Conservation (phyloP, 2,329 filamentous ascomycete genomes). For the Magnaporthiopsis rhizophila region DNA sequence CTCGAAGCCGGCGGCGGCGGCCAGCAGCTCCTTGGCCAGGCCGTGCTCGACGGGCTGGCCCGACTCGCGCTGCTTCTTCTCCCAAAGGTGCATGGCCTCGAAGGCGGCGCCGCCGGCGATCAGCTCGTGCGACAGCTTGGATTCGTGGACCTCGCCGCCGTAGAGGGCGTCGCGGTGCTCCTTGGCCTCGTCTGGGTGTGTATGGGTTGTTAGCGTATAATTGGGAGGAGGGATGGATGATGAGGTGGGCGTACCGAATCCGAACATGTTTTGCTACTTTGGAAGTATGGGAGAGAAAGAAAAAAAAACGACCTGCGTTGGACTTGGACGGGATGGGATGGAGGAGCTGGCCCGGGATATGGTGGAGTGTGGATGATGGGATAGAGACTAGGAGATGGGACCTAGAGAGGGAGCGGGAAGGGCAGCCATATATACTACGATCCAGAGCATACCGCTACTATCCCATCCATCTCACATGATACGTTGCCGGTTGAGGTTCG, state of each 20-base stretch:
- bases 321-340: not conserved
- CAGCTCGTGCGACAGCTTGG: constrained; percentile 63
- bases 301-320: not conserved
- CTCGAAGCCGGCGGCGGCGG: constrained; percentile 64
- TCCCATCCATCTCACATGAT: not conserved
- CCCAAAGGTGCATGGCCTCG: constrained; percentile 71
- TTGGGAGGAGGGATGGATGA: not conserved
- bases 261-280: constrained; percentile 7
- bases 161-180: constrained; percentile 36
- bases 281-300: not conserved
- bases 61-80: constrained; percentile 64
- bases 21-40: constrained; percentile 72
- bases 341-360: not conserved
- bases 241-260: constrained; percentile 3
- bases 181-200: constrained; percentile 30
- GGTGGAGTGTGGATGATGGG: not conserved
- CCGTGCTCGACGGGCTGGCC: constrained; percentile 64
- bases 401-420: not conserved
- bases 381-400: no score
- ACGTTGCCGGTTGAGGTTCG: not conserved
- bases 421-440: not conserved
- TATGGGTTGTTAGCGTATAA: not conserved
- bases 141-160: constrained; percentile 41
- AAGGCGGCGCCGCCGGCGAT: constrained; percentile 71
- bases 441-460: not conserved